Conservation (phyloP, 2,329 filamentous ascomycete genomes). For the Aureobasidium lini region DNA sequence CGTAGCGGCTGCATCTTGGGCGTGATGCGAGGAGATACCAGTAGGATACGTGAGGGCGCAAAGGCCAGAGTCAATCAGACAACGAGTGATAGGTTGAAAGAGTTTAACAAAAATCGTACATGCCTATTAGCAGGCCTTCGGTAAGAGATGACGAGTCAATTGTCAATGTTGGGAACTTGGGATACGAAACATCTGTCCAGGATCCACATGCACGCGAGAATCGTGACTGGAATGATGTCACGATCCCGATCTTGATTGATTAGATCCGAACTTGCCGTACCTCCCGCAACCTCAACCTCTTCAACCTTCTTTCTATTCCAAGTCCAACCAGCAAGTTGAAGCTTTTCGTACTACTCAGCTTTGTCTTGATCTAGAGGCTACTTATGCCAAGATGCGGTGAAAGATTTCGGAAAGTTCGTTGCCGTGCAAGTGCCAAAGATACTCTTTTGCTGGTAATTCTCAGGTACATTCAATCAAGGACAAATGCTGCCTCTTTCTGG, state of each 20-base stretch:
- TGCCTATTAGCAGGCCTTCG: background rate
- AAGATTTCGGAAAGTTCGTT: too few species aligned
- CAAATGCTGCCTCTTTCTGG: too few species aligned
- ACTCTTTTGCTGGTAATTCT: too few species aligned
- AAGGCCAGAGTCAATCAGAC: background rate
- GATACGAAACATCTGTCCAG: background rate
- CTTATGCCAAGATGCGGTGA: too few species aligned
- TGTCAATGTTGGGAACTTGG: background rate
- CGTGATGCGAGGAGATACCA: background rate
- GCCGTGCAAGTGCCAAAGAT: too few species aligned
- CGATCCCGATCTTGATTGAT: background rate
- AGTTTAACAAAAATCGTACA: background rate
- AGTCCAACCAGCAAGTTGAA: too few species aligned
- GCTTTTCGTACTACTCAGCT: too few species aligned
- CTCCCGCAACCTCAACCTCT: background rate
- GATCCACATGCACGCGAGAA: background rate
- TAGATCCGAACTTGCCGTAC: background rate
- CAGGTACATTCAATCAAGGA: too few species aligned
- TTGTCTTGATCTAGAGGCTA: too few species aligned
- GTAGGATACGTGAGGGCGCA: background rate
- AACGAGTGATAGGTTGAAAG: background rate
- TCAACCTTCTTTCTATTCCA: background rate
- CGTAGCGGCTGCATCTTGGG: slow-evolving; percentile 12
- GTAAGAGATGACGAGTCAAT: background rate
- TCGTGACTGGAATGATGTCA: background rate